Percentiles rank a stretch among this genome's conserved stretches.
These are phyloP conservation scores for Cynanchum wilfordii DNA, from an alignment of 257 asterid species.

Conservation along the genomic window DNA sequence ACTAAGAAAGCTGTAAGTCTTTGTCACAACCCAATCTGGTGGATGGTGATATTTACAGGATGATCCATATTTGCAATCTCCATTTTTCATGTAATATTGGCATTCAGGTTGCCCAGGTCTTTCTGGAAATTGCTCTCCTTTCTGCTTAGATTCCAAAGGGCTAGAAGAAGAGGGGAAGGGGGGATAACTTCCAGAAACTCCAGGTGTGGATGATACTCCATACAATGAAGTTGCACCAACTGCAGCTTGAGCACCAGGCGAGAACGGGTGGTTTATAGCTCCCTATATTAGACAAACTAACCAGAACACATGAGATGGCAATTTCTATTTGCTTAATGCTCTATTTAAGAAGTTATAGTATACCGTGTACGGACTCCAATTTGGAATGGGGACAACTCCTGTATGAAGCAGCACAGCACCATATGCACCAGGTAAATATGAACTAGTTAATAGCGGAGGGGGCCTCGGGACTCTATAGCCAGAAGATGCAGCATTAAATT, in stretches of 20 bases:
- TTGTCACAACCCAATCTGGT: slow-evolving; percentile 46
- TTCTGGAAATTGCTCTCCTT: slow-evolving; percentile 61
- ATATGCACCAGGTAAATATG: slow-evolving; percentile 65
- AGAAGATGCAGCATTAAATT: slow-evolving; percentile 34
- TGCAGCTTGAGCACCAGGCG: slow-evolving; percentile 60
- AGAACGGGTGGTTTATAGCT: slow-evolving; percentile 52
- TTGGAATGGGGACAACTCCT: slow-evolving; percentile 65
- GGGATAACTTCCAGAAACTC: slow-evolving; percentile 46
- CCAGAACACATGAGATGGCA: slow-evolving; percentile 12
- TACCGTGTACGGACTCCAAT: slow-evolving; percentile 80
- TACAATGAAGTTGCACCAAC: slow-evolving; percentile 46
- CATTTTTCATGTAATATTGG: slow-evolving; percentile 75
- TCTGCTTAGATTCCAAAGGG: slow-evolving; percentile 32
- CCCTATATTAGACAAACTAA: slow-evolving; percentile 46
- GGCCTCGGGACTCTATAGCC: slow-evolving; percentile 63
- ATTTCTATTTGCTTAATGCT: slow-evolving; percentile 4
- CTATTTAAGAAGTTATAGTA: slow-evolving; percentile 7
- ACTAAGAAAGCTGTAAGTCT: slow-evolving; percentile 48
- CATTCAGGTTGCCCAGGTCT: slow-evolving; percentile 77
- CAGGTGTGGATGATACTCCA: slow-evolving; percentile 53
- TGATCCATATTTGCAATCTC: slow-evolving; percentile 80
- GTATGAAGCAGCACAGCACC: slow-evolving; percentile 71
- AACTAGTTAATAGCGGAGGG: slow-evolving; percentile 64
- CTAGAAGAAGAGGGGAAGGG: slow-evolving; percentile 43
- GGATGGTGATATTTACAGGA: slow-evolving; percentile 87